Percentiles rank a stretch among this genome's conserved stretches.
Evolutionary conservation across 2,329 filamentous ascomycete genomes (phyloP).

Genomic region (Claviceps spartinae): DNA sequence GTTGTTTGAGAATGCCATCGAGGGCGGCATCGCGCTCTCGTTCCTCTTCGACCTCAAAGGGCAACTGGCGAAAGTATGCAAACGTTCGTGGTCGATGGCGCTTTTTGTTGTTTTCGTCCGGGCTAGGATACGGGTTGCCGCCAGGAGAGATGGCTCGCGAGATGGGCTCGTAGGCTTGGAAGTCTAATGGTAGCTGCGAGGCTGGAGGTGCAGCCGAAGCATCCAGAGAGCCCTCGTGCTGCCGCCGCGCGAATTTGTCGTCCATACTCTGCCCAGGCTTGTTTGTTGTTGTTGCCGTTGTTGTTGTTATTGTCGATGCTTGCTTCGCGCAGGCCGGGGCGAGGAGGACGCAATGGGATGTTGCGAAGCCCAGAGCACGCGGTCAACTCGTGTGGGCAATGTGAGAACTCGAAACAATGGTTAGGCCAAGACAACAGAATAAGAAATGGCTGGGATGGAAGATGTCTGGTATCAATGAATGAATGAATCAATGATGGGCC

Average conservation of each 20-base stretch:
- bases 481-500: background rate
- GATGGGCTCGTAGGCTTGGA: conserved; percentile 48
- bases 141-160: conserved; percentile 82
- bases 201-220: conserved; percentile 19
- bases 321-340: background rate
- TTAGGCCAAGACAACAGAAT: background rate
- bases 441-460: background rate
- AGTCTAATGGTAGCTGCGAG: conserved; percentile 21
- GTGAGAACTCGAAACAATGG: background rate
- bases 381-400: background rate
- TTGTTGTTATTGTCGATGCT: background rate
- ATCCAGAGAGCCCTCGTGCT: conserved; percentile 17
- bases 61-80: conserved; percentile 80
- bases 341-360: background rate
- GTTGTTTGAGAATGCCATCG: conserved; percentile 77
- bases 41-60: conserved; percentile 77
- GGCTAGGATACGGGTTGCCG: conserved; percentile 43
- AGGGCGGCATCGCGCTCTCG: conserved; percentile 64
- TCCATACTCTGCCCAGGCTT: conserved; percentile 18
- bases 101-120: conserved; percentile 40
- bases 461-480: background rate
- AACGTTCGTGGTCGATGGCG: conserved; percentile 80
- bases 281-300: background rate
- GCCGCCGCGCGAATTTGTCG: conserved; percentile 24
- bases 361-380: background rate